Evolutionary conservation across 768 basidiomycete species (phyloP).

Genomic region (Boletus tomentosulus): DNA sequence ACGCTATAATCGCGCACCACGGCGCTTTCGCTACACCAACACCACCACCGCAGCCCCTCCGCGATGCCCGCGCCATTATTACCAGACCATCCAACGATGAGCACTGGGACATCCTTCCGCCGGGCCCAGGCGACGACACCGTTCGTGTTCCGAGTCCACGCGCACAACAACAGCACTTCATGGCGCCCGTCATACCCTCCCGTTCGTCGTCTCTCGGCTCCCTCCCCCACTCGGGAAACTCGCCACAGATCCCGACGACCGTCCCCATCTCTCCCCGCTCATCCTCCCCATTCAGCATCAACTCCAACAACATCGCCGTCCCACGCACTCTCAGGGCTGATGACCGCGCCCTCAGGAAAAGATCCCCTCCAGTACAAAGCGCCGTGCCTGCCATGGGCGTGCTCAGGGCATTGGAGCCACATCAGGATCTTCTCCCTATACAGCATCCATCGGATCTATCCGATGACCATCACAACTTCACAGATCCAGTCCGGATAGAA

Average conservation of each 20-base stretch:
- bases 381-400: slow-evolving; percentile 48
- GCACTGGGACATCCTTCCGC: slow-evolving; percentile 42
- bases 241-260: slow-evolving; percentile 33
- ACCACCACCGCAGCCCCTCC: slow-evolving; percentile 1
- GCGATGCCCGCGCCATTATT: slow-evolving; percentile 23
- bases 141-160: slow-evolving; percentile 19
- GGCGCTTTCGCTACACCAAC: slow-evolving; percentile 7
- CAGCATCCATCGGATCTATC: slow-evolving; percentile 23
- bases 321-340: slow-evolving; percentile 18
- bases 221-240: slow-evolving; percentile 38
- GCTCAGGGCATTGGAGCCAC: slow-evolving; percentile 63
- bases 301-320: slow-evolving; percentile 19
- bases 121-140: slow-evolving; percentile 25
- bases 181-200: slow-evolving; percentile 35
- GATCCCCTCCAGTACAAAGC: slow-evolving; percentile 26
- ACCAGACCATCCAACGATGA: slow-evolving; percentile 37
- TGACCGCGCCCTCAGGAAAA: slow-evolving; percentile 26
- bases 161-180: slow-evolving; percentile 24
- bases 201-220: slow-evolving; percentile 51
- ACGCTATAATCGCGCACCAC: slow-evolving; percentile 25
- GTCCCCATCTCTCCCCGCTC: slow-evolving; percentile 33
- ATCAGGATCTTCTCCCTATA: slow-evolving; percentile 13
- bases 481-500: slow-evolving; percentile 28
- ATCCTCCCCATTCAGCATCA: slow-evolving; percentile 43
- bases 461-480: slow-evolving; percentile 29